Base-by-base conservation (phyloP, 2,329 filamentous ascomycete genomes). In the Claviceps digitariae region DNA sequence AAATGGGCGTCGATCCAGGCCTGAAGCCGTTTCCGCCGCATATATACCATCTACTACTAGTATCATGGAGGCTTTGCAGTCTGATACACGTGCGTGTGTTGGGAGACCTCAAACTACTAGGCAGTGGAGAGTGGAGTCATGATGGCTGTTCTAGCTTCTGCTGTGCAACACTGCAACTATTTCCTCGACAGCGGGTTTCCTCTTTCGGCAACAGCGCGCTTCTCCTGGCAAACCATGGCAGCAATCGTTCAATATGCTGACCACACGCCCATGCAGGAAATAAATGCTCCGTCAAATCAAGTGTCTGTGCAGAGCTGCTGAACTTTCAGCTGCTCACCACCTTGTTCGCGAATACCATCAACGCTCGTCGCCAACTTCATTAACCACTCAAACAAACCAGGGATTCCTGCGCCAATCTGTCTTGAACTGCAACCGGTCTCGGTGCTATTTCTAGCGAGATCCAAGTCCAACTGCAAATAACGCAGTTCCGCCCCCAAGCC, bases 401-500 rank as follows among this genome's bases (percentile, higher is more conserved):
- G 48, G 4, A 20, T 49, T 20, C 29, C n/a, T 48, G 31, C 13
- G 20, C 3, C 25, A 7, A 12, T 29, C 44, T n/a, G 25, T 20
- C 44, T 29, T n/a, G 48, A 27, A 29, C n/a, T 17, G 21, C 25
- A 23, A 34, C 40, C 20, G 36, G 41, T 34, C 41, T 20, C 25
- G 25, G 40, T 43, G 46, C 47, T 44, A 21, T 55, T 21, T 55
- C 46, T 47, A 50, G 27, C 41, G 23, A 21, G 20, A 34, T 51
- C 29, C 31, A 38, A 36, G 27, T 45, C 27, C 23, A 41, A 43
- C 21, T 23, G 52, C 41, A 54, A 61, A 57, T 58, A 59, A 53
- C 57, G 58, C 57, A 56, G 52, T 56, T 47, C 50, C 44, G 34
- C 57, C 51, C 54, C 55, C 53, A 60, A 59, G 52, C 62, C 58